Evolutionary conservation across 805 yeast genomes (phyloP), one percentile per base, ranked within the genome.

Genomic region (Grigorovia transvaalensis): DNA sequence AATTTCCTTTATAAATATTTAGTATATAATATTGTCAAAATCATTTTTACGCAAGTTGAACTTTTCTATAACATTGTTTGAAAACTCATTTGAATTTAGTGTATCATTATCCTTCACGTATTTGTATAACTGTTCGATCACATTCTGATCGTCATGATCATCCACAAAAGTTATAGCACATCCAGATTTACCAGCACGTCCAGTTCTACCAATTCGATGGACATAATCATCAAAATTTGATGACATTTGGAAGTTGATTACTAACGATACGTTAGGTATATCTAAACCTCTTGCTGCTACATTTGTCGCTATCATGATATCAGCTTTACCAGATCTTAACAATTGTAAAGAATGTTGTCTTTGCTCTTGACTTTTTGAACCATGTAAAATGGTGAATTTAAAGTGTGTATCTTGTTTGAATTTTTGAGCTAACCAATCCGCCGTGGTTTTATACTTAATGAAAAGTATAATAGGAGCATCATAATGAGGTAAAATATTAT

Each of bases 231-330:
- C 96, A 46, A 89, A 78, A 38, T 74, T 74, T 55, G 75, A 78
- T 9, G 89, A 71, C 90, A 90, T 84, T 59, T 91, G 96, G 62
- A 77, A 90, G 65, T 91, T 93, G 19, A 93, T 67, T 9, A 91
- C 98, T 40, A 90, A 65, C 0, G 93, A 80, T 8, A 91, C 95
- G 58, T 86, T 77, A 1, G 88, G 84, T n/a, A 91, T 82, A 67
- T 93, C 98, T 46, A 91, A 79, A 64, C 99, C 99, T 71, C 99
- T 79, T 2, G 96, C 95, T 0, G 97, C 97, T 23, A 91, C 88
- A 65, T 91, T 96, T 0, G 98, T 93, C 2, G 97, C 98, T 17
- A 91, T 82, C 45, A 91, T 69, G 7, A 87, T 73, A 49, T 81
- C 82, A 0, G 76, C 77, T 23, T 70, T 67, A 1, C 85, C 82